Percentiles rank a stretch among this genome's conserved stretches.
These are phyloP conservation scores for Lophiotrema nucula DNA, from an alignment of 495 filamentous ascomycete genomes.

Conservation along the genomic window DNA sequence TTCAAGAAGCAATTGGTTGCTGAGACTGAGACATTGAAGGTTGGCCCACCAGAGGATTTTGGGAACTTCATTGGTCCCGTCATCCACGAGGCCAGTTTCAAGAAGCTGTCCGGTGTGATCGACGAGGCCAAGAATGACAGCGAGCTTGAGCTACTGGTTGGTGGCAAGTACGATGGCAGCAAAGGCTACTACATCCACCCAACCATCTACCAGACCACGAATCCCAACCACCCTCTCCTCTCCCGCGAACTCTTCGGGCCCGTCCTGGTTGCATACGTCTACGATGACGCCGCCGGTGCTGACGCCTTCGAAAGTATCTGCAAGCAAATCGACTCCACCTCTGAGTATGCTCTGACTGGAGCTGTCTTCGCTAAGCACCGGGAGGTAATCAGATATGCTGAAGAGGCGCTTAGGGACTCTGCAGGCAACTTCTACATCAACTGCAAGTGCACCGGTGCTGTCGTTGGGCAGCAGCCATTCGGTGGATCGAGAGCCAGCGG, in stretches of 20 bases:
- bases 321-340: conserved; percentile 40
- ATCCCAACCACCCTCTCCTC: conserved; percentile 62
- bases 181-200: conserved; percentile 67
- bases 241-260: conserved; percentile 65
- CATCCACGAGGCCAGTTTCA: conserved; percentile 44
- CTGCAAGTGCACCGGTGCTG: conserved; percentile 44
- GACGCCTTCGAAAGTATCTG: conserved; percentile 38
- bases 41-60: conserved; percentile 41
- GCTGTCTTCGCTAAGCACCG: conserved; percentile 44
- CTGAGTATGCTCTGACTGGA: conserved; percentile 45
- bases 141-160: conserved; percentile 60
- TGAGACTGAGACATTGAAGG: conserved; percentile 41
- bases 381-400: conserved; percentile 38
- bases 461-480: conserved; percentile 48
- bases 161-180: conserved; percentile 58
- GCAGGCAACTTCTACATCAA: conserved; percentile 49
- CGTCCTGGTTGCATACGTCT: conserved; percentile 59
- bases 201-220: conserved; percentile 64
- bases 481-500: conserved; percentile 44
- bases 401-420: conserved; percentile 41
- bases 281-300: conserved; percentile 50
- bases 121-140: conserved; percentile 62
- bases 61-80: conserved; percentile 47
- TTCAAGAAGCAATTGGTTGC: conserved; percentile 39
- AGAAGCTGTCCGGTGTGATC: conserved; percentile 47